Conservation (phyloP, 2,329 filamentous ascomycete genomes). For the Fusarium foetens region DNA sequence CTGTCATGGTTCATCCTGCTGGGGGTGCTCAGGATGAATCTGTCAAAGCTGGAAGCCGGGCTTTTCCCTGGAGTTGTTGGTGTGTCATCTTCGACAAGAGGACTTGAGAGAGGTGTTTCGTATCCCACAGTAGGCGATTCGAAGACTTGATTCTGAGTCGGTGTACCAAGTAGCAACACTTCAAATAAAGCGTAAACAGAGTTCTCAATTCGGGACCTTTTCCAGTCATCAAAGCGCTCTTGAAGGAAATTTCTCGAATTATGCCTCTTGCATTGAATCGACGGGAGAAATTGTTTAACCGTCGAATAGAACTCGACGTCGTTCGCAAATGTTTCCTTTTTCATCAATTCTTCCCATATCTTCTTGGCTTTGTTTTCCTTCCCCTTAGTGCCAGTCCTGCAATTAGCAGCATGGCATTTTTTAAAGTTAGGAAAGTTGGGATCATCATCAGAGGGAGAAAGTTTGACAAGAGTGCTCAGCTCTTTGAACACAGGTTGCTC, state of each 20-base stretch:
- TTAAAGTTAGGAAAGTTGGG: background rate
- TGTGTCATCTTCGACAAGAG: background rate
- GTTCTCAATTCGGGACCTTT: background rate
- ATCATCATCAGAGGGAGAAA: background rate
- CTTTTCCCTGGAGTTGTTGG: background rate
- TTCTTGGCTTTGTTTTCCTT: background rate
- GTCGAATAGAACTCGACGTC: background rate
- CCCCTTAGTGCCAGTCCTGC: background rate
- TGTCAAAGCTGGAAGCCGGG: background rate
- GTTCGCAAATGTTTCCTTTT: background rate
- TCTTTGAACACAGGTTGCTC: background rate
- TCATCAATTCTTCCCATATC: background rate
- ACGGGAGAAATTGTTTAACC: background rate
- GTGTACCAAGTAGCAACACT: constrained; percentile 3
- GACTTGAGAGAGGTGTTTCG: constrained; percentile 14
- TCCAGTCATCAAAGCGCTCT: constrained; percentile 1
- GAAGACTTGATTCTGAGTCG: constrained; percentile 2
- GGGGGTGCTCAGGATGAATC: background rate
- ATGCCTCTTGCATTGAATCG: background rate
- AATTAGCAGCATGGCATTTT: background rate
- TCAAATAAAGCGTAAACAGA: background rate
- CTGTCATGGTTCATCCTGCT: background rate
- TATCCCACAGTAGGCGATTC: constrained; percentile 3
- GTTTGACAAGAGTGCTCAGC: background rate
- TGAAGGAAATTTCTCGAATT: rapidly evolving